These are phyloP conservation scores for Tricladium varicosporioides DNA, from an alignment of 2,329 filamentous ascomycete species.

Conservation along the genomic window DNA sequence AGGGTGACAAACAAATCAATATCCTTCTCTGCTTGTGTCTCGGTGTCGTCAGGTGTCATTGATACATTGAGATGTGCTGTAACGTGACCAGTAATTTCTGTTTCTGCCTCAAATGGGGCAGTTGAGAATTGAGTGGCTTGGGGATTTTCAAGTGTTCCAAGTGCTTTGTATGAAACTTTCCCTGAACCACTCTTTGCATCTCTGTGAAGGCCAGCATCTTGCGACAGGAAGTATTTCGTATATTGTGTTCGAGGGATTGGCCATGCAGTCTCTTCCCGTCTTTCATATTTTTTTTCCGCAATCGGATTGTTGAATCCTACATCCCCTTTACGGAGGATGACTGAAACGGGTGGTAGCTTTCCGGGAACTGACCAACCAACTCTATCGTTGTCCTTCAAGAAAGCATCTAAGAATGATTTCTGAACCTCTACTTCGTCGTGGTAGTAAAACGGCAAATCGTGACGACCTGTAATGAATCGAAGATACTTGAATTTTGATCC, in stretches of 20 bases:
- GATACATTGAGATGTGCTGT: constrained; percentile 64
- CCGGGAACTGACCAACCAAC: constrained; percentile 56
- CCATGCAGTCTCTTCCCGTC: constrained; percentile 61
- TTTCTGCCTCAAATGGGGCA: constrained; percentile 56
- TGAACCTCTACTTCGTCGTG: constrained; percentile 66
- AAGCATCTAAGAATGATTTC: constrained; percentile 66
- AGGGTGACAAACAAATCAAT: constrained; percentile 65
- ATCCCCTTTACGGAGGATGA: constrained; percentile 64
- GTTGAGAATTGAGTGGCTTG: constrained; percentile 58
- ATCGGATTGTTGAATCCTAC: constrained; percentile 64
- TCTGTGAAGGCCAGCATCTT: background rate
- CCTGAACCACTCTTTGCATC: background rate
- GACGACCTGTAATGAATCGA: constrained; percentile 66
- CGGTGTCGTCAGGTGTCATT: constrained; percentile 44
- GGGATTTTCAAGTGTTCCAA: constrained; percentile 54
- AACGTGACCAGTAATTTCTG: constrained; percentile 68
- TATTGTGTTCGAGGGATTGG: constrained; percentile 65
- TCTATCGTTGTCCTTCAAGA: constrained; percentile 64
- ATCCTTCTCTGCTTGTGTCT: constrained; percentile 37
- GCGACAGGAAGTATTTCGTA: constrained; percentile 54
- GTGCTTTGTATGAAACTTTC: constrained; percentile 33
- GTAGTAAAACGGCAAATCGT: constrained; percentile 73
- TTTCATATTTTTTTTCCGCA: constrained; percentile 53
- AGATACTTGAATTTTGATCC: constrained; percentile 68
- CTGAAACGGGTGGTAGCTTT: constrained; percentile 56